These are phyloP conservation scores for Coemansia aciculifera DNA, from an alignment of 192 early-diverging fungal species.

Conservation along the genomic window DNA sequence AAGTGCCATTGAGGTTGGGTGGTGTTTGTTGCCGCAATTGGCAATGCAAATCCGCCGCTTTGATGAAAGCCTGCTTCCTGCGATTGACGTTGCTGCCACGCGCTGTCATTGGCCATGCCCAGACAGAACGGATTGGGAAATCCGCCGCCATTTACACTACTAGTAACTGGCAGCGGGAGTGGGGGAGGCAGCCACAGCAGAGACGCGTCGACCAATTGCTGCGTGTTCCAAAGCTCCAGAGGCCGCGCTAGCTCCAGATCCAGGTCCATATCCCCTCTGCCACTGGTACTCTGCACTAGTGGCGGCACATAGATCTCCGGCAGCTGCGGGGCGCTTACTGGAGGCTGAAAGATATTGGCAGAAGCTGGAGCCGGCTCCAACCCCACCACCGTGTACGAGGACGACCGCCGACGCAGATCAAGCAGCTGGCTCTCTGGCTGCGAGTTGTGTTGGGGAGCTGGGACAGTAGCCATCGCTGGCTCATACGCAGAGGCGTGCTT, in stretches of 20 bases:
- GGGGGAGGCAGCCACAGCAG: slow-evolving; percentile 20
- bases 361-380: background rate
- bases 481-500: background rate
- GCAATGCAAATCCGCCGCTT: slow-evolving; percentile 16
- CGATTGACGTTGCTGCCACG: slow-evolving; percentile 12
- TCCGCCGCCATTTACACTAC: background rate
- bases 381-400: slow-evolving; percentile 33
- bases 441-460: background rate
- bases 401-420: slow-evolving; percentile 30
- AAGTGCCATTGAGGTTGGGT: slow-evolving; percentile 16
- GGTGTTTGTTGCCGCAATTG: slow-evolving; percentile 16
- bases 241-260: slow-evolving; percentile 50
- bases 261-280: slow-evolving; percentile 13
- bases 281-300: background rate
- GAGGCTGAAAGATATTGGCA: background rate
- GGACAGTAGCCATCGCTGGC: background rate
- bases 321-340: slow-evolving; percentile 7
- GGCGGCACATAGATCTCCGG: background rate
- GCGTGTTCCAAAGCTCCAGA: slow-evolving; percentile 42
- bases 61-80: slow-evolving; percentile 2
- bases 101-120: background rate
- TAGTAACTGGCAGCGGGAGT: background rate
- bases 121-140: background rate
- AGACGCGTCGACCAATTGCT: slow-evolving; percentile 21
- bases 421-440: slow-evolving; percentile 9